Conservation (phyloP, 73 alveolate species). For the Paramecium primaurelia region DNA sequence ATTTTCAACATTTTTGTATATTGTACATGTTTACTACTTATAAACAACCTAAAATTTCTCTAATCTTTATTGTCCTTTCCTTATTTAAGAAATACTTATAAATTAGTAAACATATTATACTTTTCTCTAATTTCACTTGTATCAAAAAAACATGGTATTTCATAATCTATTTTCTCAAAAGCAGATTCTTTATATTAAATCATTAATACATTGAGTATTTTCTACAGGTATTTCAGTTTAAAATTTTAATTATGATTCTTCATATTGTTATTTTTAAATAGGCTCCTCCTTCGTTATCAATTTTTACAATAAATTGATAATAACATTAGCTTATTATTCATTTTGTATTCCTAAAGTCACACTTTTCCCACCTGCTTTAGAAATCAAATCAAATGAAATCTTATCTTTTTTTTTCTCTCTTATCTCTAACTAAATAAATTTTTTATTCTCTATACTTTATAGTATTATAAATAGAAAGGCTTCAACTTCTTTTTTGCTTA, state of each 20-base stretch:
- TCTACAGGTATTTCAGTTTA: not conserved
- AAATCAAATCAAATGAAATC: constrained; percentile 1
- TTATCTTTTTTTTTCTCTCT: not conserved
- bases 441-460: not conserved
- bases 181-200: not conserved
- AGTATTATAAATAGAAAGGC: not conserved
- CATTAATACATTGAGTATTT: not conserved
- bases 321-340: not conserved
- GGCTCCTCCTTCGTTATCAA: not conserved
- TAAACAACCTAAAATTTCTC: not conserved
- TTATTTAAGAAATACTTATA: not conserved
- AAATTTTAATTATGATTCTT: not conserved
- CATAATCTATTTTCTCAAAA: not conserved
- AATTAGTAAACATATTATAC: not conserved
- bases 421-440: not conserved
- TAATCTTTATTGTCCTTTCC: not conserved
- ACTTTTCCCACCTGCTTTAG: constrained; percentile 18
- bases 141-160: not conserved
- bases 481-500: not conserved
- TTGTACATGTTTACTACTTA: not conserved
- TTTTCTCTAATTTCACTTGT: not conserved
- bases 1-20: not conserved
- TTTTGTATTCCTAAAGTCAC: not conserved
- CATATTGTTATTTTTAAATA: not conserved
- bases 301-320: not conserved